Conservation (phyloP, 2,329 filamentous ascomycete species). For the Claviceps maximensis region DNA sequence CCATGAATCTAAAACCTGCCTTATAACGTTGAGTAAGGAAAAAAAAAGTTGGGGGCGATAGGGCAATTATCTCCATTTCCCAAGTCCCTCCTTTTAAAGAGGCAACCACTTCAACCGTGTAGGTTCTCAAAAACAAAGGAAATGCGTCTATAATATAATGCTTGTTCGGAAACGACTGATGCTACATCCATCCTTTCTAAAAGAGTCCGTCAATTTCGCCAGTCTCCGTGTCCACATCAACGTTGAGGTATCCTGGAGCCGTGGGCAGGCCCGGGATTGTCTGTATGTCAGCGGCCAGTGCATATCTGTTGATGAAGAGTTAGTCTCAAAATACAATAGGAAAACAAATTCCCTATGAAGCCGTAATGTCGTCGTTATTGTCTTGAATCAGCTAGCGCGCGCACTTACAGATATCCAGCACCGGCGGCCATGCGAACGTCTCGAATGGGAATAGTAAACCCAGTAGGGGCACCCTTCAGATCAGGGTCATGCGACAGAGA, state of each 20-base stretch:
- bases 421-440: constrained; percentile 91
- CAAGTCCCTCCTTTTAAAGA: neutral
- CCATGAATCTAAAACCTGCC: neutral
- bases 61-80: too few relatives aligned
- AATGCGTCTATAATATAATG: neutral
- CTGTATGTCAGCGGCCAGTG: constrained; percentile 92
- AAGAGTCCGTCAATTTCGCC: constrained; percentile 83
- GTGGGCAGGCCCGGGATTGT: constrained; percentile 94
- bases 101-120: neutral
- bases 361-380: neutral
- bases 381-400: neutral
- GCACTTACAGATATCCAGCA: constrained; percentile 71
- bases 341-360: neutral
- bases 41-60: too few relatives aligned
- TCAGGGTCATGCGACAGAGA: constrained; percentile 85
- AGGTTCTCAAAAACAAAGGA: neutral
- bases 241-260: constrained; percentile 88
- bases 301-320: constrained; percentile 46
- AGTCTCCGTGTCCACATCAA: constrained; percentile 72
- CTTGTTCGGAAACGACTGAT: neutral
- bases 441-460: constrained; percentile 87
- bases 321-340: constrained; percentile 14
- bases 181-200: constrained; percentile 30
- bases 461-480: constrained; percentile 86
- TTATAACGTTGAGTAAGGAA: neutral